These are phyloP conservation scores for Penicillium sp. DNA, from an alignment of 2,329 filamentous ascomycete genomes.

Conservation along the genomic window DNA sequence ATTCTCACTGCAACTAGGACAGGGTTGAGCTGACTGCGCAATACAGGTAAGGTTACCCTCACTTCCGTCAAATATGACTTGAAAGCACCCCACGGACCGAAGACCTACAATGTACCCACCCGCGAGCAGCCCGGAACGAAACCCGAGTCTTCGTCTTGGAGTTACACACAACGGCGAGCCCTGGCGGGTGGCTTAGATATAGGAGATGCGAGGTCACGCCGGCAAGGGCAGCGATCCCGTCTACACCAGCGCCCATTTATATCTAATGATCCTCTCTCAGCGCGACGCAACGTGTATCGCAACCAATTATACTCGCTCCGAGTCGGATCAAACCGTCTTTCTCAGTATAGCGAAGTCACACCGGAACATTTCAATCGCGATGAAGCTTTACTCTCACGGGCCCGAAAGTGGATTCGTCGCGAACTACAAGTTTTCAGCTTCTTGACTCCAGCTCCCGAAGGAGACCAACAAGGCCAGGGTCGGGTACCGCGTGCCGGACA, in stretches of 20 bases:
- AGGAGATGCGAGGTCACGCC: slow-evolving; percentile 9
- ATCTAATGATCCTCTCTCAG: slow-evolving; percentile 54
- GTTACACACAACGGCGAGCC: slow-evolving; percentile 13
- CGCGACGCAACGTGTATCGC: slow-evolving; percentile 74
- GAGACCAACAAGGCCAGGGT: slow-evolving; percentile 19
- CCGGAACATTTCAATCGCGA: slow-evolving; percentile 68
- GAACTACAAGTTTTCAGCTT: slow-evolving; percentile 85
- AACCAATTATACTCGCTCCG: slow-evolving; percentile 76
- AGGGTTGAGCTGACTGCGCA: not conserved
- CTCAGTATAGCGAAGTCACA: slow-evolving; percentile 74
- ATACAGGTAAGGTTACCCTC: slow-evolving; percentile 56
- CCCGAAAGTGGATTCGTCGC: slow-evolving; percentile 78
- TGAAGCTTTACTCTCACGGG: slow-evolving; percentile 71
- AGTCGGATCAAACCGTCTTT: slow-evolving; percentile 79
- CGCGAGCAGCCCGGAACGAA: slow-evolving; percentile 18
- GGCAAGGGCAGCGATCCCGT: slow-evolving; percentile 24
- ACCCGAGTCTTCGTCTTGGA: slow-evolving; percentile 2
- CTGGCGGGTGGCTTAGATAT: slow-evolving; percentile 5
- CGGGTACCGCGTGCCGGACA: slow-evolving; percentile 31
- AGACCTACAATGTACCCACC: slow-evolving; percentile 61
- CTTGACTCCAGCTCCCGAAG: slow-evolving; percentile 52
- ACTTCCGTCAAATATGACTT: slow-evolving; percentile 69
- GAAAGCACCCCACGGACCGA: slow-evolving; percentile 56
- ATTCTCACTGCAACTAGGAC: not conserved
- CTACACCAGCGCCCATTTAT: slow-evolving; percentile 33